A percentile compares a stretch with the other conserved stretches of the same genome.
Conservation (phyloP, 331 rosid species). For the Pyracantha coccinea region DNA sequence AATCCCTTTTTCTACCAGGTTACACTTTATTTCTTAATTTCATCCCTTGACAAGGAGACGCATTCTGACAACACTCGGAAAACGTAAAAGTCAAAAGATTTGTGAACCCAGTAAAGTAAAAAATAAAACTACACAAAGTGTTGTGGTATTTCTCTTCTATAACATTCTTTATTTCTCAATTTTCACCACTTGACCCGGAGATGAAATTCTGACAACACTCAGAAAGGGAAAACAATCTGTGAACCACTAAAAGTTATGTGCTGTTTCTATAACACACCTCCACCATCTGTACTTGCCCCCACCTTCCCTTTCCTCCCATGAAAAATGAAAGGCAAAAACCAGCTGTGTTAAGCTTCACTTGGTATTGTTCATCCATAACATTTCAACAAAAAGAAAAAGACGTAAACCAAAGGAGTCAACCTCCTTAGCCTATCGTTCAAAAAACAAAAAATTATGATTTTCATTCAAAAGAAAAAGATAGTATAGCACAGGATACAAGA, state of each 20-base stretch:
- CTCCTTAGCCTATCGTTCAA: neutral
- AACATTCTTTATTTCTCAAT: neutral
- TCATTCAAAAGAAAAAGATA: neutral
- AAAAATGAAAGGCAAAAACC: neutral
- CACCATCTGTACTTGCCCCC: neutral
- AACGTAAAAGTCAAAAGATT: neutral
- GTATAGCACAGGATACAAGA: neutral
- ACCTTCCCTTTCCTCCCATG: neutral
- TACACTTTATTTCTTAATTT: neutral
- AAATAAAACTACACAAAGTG: neutral
- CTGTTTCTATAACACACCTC: neutral
- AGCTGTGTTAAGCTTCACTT: neutral
- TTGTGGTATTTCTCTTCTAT: neutral
- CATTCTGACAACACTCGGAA: neutral
- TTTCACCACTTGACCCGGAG: neutral
- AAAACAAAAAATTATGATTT: neutral
- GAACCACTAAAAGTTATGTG: neutral
- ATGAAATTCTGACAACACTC: neutral
- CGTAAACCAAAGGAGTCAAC: neutral
- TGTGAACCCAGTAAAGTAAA: neutral
- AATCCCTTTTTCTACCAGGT: neutral
- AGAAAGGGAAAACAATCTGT: neutral
- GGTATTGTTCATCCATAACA: neutral
- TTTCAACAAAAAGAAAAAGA: neutral
- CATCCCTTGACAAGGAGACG: neutral